Evolutionary conservation across 78 protist genomes (phyloP).

Genomic region (Mastigamoeba balamuthi): DNA sequence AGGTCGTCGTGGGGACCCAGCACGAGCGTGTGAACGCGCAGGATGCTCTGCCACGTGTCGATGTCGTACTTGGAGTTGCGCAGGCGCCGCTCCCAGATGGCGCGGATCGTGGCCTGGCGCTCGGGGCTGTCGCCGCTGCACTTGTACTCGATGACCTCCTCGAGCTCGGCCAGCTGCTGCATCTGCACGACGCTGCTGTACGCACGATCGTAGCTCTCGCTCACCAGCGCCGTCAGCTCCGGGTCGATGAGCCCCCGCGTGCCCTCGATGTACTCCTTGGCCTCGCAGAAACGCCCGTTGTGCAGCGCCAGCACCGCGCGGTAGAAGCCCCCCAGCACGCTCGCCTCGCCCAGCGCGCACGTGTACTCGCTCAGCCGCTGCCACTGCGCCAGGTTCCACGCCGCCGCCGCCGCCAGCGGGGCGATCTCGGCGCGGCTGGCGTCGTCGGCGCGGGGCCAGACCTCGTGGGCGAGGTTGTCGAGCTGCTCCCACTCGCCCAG

Average conservation of each 20-base stretch:
- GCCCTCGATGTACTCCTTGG: constrained; percentile 41
- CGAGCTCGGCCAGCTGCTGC: constrained; percentile 84
- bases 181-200: constrained; percentile 56
- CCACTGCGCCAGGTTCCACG: constrained; percentile 76
- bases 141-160: constrained; percentile 66
- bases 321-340: constrained; percentile 56
- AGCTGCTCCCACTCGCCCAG: constrained; percentile 86
- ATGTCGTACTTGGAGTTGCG: constrained; percentile 64
- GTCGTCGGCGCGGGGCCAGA: constrained; percentile 38
- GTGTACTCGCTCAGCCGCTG: constrained; percentile 39
- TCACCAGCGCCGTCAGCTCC: constrained; percentile 77
- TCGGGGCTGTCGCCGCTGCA: not conserved
- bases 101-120: constrained; percentile 28
- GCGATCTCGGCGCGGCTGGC: constrained; percentile 30
- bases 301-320: constrained; percentile 61
- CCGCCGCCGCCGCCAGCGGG: constrained; percentile 82
- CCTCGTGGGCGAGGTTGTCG: constrained; percentile 16
- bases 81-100: constrained; percentile 73
- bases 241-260: constrained; percentile 71
- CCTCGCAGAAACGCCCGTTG: constrained; percentile 15
- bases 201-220: constrained; percentile 80
- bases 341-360: constrained; percentile 30
- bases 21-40: constrained; percentile 73
- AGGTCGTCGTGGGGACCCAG: constrained; percentile 62
- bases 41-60: constrained; percentile 84